Evolutionary conservation across 1,139 yeast genomes (phyloP).

Genomic region (Taphrina populina): DNA sequence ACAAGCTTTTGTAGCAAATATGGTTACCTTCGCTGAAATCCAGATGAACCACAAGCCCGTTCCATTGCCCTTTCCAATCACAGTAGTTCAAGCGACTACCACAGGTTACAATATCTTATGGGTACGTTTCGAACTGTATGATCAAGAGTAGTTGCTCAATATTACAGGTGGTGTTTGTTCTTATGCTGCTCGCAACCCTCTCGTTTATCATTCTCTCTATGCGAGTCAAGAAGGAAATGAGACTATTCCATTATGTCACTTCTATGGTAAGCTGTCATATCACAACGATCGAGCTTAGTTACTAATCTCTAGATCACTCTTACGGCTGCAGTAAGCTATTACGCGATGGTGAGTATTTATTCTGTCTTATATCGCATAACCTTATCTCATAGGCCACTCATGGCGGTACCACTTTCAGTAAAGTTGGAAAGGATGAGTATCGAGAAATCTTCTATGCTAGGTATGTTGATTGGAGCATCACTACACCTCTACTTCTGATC

Average conservation of each 20-base stretch:
- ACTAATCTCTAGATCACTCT: conserved; percentile 12
- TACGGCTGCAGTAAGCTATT: conserved; percentile 29
- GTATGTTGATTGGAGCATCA: conserved; percentile 66
- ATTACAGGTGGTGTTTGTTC: conserved; percentile 19
- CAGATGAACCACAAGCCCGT: background rate
- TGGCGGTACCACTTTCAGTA: conserved; percentile 23
- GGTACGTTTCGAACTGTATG: background rate
- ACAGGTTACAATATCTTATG: conserved; percentile 24
- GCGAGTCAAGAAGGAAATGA: conserved; percentile 29
- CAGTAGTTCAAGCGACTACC: conserved; percentile 1
- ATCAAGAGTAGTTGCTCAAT: background rate
- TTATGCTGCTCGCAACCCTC: conserved; percentile 24
- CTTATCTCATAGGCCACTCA: conserved; percentile 15
- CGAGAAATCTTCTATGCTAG: conserved; percentile 68
- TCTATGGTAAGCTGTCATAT: conserved; percentile 2
- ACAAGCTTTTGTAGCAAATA: too few relatives aligned
- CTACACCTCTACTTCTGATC: conserved; percentile 57
- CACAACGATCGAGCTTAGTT: background rate
- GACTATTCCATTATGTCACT: conserved; percentile 30
- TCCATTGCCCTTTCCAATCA: conserved; percentile 23
- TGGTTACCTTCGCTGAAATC: too few relatives aligned
- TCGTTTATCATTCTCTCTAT: conserved; percentile 18
- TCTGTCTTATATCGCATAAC: background rate
- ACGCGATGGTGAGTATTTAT: conserved; percentile 19
- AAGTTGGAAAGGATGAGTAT: conserved; percentile 20